Conservation (phyloP, 192 early-diverging fungal species). For the Coemansia sp. region DNA sequence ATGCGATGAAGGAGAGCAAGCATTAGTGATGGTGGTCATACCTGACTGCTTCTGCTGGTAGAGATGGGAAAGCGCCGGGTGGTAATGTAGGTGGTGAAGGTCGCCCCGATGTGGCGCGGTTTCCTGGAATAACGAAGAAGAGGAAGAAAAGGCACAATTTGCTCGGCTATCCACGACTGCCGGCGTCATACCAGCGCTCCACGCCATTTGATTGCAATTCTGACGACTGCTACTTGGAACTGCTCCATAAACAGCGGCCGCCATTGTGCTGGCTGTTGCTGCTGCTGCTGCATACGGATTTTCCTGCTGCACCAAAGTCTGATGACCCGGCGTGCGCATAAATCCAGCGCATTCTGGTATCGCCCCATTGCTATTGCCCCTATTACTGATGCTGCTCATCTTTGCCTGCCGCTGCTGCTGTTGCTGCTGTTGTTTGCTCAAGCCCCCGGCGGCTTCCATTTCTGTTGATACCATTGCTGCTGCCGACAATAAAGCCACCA, state of each 20-base stretch:
- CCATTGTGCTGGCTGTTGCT: background rate
- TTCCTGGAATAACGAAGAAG: background rate
- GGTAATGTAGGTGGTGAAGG: background rate
- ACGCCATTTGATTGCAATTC: background rate
- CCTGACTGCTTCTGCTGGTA: background rate
- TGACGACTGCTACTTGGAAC: background rate
- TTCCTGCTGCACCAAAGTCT: constrained; percentile 6
- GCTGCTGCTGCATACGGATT: background rate
- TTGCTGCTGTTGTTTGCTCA: background rate
- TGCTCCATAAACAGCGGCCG: too few species aligned
- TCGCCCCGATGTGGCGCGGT: background rate
- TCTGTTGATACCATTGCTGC: background rate
- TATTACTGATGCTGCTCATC: background rate
- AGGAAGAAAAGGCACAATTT: too few species aligned
- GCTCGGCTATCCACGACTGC: background rate
- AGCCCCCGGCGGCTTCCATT: too few species aligned
- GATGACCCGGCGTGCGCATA: constrained; percentile 1
- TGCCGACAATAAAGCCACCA: background rate
- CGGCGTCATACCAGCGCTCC: background rate
- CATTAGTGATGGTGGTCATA: background rate
- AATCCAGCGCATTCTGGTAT: background rate
- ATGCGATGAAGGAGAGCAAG: background rate
- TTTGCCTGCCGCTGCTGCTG: background rate
- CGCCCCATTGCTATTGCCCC: background rate
- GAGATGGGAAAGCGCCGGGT: background rate